Base-by-base conservation (phyloP, 352 stramenopile species). In the Phytophthora macrochlamydospora region DNA sequence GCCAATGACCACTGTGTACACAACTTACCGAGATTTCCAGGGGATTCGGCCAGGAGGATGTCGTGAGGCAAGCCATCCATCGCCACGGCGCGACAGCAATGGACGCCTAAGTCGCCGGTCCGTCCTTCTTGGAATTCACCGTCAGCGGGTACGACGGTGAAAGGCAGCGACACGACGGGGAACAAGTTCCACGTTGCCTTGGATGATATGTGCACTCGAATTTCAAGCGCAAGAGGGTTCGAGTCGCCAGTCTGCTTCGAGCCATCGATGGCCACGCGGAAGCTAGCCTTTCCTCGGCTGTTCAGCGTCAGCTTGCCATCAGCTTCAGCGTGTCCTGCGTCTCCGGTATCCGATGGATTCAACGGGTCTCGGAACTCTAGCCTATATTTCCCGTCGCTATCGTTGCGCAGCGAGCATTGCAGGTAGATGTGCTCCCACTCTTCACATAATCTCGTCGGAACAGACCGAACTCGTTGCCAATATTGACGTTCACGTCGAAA, bases 381-480 rank as follows among this genome's bases (percentile, higher is more conserved):
- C 24, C 51, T 57, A 8, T 63, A 73, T 13, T 43, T 67, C 0
- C 48, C 42, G 7, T 71, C 62, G 1, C 28, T 29, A 37, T 81
- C 78, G 56, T 77, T 78, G 1, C 78, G 79, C 31, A 90, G 69
- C 14, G 59, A 68, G 60, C 73, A 86, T 28, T 88, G 75, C 5
- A 92, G 59, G 51, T 78, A 71, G 46, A 92, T 78, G 9, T 51
- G 56, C 40, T 90, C 77, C 68, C 72, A 4, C 67, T 56, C 30
- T 62, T 62, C 1, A 91, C 40, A 38, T 81, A 82, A 35, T 83
- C 77, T 4, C 86, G 78, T 28, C 81, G 82, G 43, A 92, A 93
- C 9, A 94, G 81, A 1, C 86, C 86, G 49, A 94, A 94, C 56
- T 94, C 86, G 62, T 94, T 94, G 44, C 82, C 86, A 44, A 92